A percentile compares a stretch with the other conserved stretches of the same genome.
phyloP scores from a whole-genome alignment of 108 stramenopile genomes.

The Pseudonitzschia multiseries region DNA sequence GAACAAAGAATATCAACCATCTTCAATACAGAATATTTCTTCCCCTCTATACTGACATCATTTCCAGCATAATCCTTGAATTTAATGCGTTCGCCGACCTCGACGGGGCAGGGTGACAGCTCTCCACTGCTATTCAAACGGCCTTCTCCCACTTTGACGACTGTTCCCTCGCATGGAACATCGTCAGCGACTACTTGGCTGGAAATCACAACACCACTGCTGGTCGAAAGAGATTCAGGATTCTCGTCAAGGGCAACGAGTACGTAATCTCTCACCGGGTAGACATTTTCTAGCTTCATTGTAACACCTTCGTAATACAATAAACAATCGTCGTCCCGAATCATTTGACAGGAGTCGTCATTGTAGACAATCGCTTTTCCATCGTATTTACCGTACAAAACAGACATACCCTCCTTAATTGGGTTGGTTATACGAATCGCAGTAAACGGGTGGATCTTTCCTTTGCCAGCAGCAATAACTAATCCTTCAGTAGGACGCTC shows the following conservation, averaged over 20 bases:
- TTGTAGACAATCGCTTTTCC: slow-evolving; percentile 88
- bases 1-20: slow-evolving; percentile 89
- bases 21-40: slow-evolving; percentile 82
- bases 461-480: slow-evolving; percentile 89
- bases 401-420: slow-evolving; percentile 76
- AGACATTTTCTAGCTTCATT: slow-evolving; percentile 84
- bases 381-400: slow-evolving; percentile 93
- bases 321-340: slow-evolving; percentile 92
- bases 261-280: slow-evolving; percentile 87
- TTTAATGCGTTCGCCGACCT: slow-evolving; percentile 88
- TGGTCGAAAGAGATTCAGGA: slow-evolving; percentile 64
- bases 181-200: slow-evolving; percentile 71
- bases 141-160: slow-evolving; percentile 94
- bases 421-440: slow-evolving; percentile 81
- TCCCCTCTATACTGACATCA: slow-evolving; percentile 88
- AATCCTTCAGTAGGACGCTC: slow-evolving; percentile 89
- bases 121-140: slow-evolving; percentile 84
- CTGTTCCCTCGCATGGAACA: slow-evolving; percentile 78
- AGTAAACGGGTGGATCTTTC: slow-evolving; percentile 88
- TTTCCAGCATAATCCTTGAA: slow-evolving; percentile 95
- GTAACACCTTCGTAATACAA: slow-evolving; percentile 82
- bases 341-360: slow-evolving; percentile 87
- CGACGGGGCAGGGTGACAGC: slow-evolving; percentile 62
- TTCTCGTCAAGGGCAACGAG: slow-evolving; percentile 72
- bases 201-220: slow-evolving; percentile 86